Conservation (phyloP, 352 stramenopile species). For the Globisporangium okanoganense region DNA sequence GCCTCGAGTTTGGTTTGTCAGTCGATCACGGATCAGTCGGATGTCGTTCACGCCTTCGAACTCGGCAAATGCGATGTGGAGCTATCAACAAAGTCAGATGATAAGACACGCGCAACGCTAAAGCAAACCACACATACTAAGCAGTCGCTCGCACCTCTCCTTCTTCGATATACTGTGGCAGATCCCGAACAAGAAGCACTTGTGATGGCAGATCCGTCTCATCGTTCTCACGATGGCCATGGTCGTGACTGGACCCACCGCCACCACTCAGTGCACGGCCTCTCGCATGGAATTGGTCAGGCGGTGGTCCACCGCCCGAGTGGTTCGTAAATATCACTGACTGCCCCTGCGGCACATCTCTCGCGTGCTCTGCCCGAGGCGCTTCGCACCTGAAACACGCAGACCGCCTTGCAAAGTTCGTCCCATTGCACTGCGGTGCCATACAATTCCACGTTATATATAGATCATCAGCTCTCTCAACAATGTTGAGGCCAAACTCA, state of each 20-base stretch:
- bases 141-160: slow-evolving; percentile 42
- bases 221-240: slow-evolving; percentile 6
- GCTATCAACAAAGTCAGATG: slow-evolving; percentile 24
- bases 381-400: slow-evolving; percentile 73
- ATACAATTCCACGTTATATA: not conserved
- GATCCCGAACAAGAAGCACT: slow-evolving; percentile 65
- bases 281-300: not conserved
- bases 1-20: slow-evolving; percentile 56
- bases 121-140: not conserved
- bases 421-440: slow-evolving; percentile 50
- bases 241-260: not conserved
- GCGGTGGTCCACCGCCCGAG: not conserved
- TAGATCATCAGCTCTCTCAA: not conserved
- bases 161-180: slow-evolving; percentile 73
- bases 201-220: slow-evolving; percentile 33
- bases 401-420: slow-evolving; percentile 62
- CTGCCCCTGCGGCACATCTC: slow-evolving; percentile 28
- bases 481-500: slow-evolving; percentile 10
- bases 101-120: not conserved
- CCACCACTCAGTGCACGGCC: not conserved
- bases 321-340: not conserved
- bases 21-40: slow-evolving; percentile 67
- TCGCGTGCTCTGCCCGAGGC: slow-evolving; percentile 26
- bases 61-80: slow-evolving; percentile 68
- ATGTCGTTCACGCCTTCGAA: slow-evolving; percentile 68